A percentile compares a stretch with the other conserved stretches of the same genome.
Evolutionary conservation across 768 basidiomycete genomes (phyloP).

Genomic region (Mycena vulgaris): DNA sequence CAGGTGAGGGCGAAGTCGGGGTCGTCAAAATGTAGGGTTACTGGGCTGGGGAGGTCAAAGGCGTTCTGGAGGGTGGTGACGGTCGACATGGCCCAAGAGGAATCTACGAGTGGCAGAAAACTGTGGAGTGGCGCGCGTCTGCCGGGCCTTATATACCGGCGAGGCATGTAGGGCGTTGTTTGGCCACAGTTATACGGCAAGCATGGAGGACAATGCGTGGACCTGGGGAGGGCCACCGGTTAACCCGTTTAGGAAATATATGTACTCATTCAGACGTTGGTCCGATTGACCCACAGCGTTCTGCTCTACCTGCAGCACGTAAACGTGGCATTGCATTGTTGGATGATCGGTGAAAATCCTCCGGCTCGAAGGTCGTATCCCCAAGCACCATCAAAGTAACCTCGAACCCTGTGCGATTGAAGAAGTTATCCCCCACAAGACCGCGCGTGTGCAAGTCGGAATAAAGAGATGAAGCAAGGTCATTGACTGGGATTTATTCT

Average conservation of each 20-base stretch:
- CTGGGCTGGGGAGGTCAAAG: conserved; percentile 14
- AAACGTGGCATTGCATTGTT: too few species aligned
- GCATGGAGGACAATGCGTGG: neutral
- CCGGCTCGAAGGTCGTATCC: too few species aligned
- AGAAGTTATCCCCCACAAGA: too few species aligned
- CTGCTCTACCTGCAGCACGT: too few species aligned
- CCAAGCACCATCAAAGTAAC: too few species aligned
- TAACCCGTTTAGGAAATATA: neutral
- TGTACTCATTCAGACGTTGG: neutral
- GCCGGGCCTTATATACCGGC: neutral
- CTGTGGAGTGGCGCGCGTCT: neutral
- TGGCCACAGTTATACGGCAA: neutral
- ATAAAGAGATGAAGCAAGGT: too few species aligned
- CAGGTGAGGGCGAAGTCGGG: conserved; percentile 1
- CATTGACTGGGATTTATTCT: too few species aligned
- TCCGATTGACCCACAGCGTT: too few species aligned
- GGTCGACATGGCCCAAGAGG: neutral
- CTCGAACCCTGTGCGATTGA: too few species aligned
- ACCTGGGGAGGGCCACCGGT: neutral
- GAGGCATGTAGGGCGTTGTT: neutral
- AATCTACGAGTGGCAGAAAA: neutral
- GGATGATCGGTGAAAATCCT: too few species aligned
- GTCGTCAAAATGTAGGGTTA: conserved; percentile 27
- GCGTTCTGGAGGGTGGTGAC: conserved; percentile 5
- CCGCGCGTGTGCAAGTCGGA: too few species aligned